Evolutionary conservation across 2,329 filamentous ascomycete species (phyloP).

Genomic region (Fusarium tjaetaba): DNA sequence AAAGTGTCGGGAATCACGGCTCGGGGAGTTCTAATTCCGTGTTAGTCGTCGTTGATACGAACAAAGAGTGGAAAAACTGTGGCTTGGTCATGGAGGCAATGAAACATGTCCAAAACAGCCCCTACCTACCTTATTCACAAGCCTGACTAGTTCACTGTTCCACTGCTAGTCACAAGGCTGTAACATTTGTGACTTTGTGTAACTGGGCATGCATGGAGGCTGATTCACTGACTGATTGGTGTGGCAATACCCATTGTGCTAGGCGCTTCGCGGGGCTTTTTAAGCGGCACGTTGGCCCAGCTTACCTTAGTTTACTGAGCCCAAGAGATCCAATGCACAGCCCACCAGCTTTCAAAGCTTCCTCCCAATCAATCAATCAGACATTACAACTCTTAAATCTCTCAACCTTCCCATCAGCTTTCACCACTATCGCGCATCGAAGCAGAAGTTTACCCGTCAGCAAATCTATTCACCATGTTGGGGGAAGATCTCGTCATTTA

Average conservation of each 20-base stretch:
- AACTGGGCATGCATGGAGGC: not conserved
- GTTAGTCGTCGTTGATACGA: slow-evolving; percentile 11
- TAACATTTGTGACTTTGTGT: not conserved
- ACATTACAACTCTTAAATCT: slow-evolving; percentile 23
- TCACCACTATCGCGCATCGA: slow-evolving; percentile 5
- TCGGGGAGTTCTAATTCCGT: slow-evolving; percentile 13
- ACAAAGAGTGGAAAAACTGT: slow-evolving; percentile 18
- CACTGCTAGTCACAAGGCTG: slow-evolving; percentile 11
- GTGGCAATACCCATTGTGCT: not conserved
- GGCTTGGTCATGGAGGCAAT: slow-evolving; percentile 16
- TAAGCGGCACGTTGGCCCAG: slow-evolving; percentile 6
- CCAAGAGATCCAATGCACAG: slow-evolving; percentile 11
- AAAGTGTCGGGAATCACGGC: not conserved
- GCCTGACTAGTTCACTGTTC: not conserved
- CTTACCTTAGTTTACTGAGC: not conserved
- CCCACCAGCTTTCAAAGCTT: slow-evolving; percentile 13
- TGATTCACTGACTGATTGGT: slow-evolving; percentile 3
- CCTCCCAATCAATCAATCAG: slow-evolving; percentile 3
- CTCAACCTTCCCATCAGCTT: slow-evolving; percentile 17
- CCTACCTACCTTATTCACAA: not conserved
- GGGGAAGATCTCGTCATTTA: slow-evolving; percentile 36
- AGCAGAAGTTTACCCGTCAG: not conserved
- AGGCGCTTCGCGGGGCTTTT: slow-evolving; percentile 30
- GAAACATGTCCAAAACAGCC: slow-evolving; percentile 8
- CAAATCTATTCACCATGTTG: slow-evolving; percentile 11